Conservation (phyloP, 139 green algal genomes). For the Coelastrella sp. region DNA sequence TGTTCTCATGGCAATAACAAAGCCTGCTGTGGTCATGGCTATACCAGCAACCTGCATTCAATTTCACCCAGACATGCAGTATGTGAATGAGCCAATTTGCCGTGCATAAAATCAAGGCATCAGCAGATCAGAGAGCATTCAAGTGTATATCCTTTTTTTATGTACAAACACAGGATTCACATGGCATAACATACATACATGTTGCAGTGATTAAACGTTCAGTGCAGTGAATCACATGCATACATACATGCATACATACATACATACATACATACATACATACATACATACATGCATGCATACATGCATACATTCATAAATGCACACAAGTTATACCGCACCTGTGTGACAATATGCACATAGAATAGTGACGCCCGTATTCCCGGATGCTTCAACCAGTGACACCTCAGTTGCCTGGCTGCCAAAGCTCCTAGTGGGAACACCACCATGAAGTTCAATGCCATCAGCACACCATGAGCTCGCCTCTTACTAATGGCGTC, state of each 20-base stretch:
- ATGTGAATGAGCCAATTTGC: too few relatives aligned
- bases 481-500: neutral
- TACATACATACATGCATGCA: too few relatives aligned
- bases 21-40: slow-evolving; percentile 20
- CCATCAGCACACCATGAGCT: slow-evolving; percentile 39
- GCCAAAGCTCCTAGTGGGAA: slow-evolving; percentile 23
- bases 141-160: too few relatives aligned
- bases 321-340: too few relatives aligned
- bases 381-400: slow-evolving; percentile 1
- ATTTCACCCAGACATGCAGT: neutral
- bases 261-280: too few relatives aligned
- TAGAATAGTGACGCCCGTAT: slow-evolving; percentile 18
- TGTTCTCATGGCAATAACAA: slow-evolving; percentile 1
- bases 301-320: too few relatives aligned
- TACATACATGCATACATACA: too few relatives aligned
- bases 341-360: slow-evolving; percentile 21
- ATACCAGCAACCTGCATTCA: slow-evolving; percentile 21
- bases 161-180: too few relatives aligned
- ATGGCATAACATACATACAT: too few relatives aligned
- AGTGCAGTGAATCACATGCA: too few relatives aligned
- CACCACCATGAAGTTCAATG: slow-evolving; percentile 36
- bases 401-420: slow-evolving; percentile 10
- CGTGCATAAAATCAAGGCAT: neutral
- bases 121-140: too few relatives aligned
- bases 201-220: too few relatives aligned